Percentiles rank a stretch among this genome's conserved stretches.
These are phyloP conservation scores for Sistotremastrum suecicum DNA, from an alignment of 768 basidiomycete genomes.

Conservation along the genomic window DNA sequence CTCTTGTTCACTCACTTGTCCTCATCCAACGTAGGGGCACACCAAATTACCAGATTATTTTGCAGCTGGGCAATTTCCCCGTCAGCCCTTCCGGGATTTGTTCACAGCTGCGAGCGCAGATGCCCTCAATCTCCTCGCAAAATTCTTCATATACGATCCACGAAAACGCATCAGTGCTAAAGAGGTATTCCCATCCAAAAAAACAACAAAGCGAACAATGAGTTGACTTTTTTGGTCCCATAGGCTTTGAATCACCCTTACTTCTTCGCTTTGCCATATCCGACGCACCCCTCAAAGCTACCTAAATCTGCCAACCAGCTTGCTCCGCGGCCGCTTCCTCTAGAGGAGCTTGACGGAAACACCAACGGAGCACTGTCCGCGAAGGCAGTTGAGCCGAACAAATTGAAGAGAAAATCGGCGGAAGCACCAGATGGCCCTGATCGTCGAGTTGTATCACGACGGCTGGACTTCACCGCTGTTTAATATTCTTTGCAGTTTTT, in stretches of 20 bases:
- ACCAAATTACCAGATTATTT: slow-evolving; percentile 85
- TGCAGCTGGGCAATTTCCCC: slow-evolving; percentile 73
- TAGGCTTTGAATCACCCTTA: slow-evolving; percentile 82
- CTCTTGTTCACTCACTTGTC: neutral
- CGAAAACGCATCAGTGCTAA: slow-evolving; percentile 62
- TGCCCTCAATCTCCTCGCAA: slow-evolving; percentile 66
- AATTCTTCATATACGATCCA: slow-evolving; percentile 78
- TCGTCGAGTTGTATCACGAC: slow-evolving; percentile 47
- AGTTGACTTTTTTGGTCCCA: neutral
- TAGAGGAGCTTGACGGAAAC: slow-evolving; percentile 71
- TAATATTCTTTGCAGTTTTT: too few species aligned
- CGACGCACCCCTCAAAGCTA: slow-evolving; percentile 77
- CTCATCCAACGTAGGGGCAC: slow-evolving; percentile 49
- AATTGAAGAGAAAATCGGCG: slow-evolving; percentile 57
- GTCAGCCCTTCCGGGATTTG: slow-evolving; percentile 66
- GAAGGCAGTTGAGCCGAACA: slow-evolving; percentile 36
- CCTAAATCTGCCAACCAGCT: slow-evolving; percentile 51
- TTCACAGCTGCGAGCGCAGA: slow-evolving; percentile 87
- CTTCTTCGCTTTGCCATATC: slow-evolving; percentile 75
- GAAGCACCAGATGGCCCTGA: slow-evolving; percentile 38
- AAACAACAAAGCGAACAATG: neutral
- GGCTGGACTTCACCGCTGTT: slow-evolving; percentile 45
- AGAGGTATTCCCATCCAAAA: slow-evolving; percentile 33
- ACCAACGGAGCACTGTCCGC: slow-evolving; percentile 42
- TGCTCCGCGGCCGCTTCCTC: slow-evolving; percentile 34